Conservation (phyloP, 495 filamentous ascomycete species). For the Massariosphaeria phaeospora region DNA sequence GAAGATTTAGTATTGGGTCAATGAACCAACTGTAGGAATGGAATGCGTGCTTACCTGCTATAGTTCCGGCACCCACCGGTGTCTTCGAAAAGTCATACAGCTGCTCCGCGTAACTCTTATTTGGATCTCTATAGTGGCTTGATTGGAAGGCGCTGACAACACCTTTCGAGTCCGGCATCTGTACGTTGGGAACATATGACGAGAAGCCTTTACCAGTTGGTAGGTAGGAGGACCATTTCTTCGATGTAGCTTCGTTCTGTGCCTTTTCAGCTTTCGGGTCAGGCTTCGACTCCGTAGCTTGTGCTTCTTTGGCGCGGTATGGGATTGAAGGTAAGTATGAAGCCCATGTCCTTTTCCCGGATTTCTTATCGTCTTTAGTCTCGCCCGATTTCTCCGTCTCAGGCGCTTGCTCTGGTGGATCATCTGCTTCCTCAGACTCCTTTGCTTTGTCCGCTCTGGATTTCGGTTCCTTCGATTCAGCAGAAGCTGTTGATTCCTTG, state of each 20-base stretch:
- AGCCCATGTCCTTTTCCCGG: conserved; percentile 24
- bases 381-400: conserved; percentile 15
- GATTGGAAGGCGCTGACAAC: conserved; percentile 34
- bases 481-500: neutral
- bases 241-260: conserved; percentile 33
- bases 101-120: conserved; percentile 42
- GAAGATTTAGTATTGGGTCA: neutral
- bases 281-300: neutral
- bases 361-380: conserved; percentile 10
- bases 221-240: conserved; percentile 39
- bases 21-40: neutral
- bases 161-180: conserved; percentile 29
- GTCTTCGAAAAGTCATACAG: conserved; percentile 43
- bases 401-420: conserved; percentile 27
- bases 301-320: conserved; percentile 14
- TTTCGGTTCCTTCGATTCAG: conserved; percentile 15
- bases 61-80: conserved; percentile 40
- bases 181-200: conserved; percentile 34
- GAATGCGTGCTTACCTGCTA: conserved; percentile 27
- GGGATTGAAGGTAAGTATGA: conserved; percentile 35
- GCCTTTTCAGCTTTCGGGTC: conserved; percentile 21
- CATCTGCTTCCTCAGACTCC: conserved; percentile 9
- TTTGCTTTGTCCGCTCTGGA: neutral
- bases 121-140: conserved; percentile 37
- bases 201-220: conserved; percentile 40